Conservation (phyloP, 1,284 basidiomycete genomes). For the Stereum hirsutum region DNA sequence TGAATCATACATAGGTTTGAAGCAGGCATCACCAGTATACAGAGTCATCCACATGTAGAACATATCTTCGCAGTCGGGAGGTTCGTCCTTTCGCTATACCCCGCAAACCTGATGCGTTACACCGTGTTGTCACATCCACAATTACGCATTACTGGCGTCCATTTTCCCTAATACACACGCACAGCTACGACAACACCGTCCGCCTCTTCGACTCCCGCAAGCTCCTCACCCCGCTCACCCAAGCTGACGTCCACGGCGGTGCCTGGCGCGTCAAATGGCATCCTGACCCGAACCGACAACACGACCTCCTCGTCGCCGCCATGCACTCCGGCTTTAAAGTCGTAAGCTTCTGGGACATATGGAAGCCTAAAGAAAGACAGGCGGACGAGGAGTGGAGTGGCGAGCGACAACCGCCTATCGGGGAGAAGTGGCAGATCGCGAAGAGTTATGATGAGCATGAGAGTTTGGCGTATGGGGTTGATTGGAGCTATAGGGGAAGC, state of each 20-base stretch:
- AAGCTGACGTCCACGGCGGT: conserved; percentile 79
- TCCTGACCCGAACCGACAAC: conserved; percentile 46
- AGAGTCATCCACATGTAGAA: conserved; percentile 74
- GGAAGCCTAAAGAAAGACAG: conserved; percentile 1
- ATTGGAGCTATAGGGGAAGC: conserved; percentile 94
- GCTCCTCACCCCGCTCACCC: conserved; percentile 45
- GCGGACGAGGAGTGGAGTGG: no score
- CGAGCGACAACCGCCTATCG: neutral
- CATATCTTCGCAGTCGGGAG: conserved; percentile 89
- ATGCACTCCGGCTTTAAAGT: conserved; percentile 98
- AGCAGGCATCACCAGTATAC: conserved; percentile 89
- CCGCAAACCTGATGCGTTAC: no score
- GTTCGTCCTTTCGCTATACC: conserved; percentile 28
- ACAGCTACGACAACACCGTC: conserved; percentile 83
- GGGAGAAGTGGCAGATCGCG: conserved; percentile 28
- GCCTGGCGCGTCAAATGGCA: conserved; percentile 98
- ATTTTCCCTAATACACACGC: conserved; percentile 1
- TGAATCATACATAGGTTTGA: conserved; percentile 57
- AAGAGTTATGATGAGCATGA: conserved; percentile 71
- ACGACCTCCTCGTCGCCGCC: conserved; percentile 81
- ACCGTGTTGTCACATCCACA: no score
- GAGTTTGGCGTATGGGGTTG: conserved; percentile 90
- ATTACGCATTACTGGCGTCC: no score
- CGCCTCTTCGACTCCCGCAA: conserved; percentile 82
- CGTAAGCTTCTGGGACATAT: conserved; percentile 33